Percentiles rank a stretch among this genome's conserved stretches.
phyloP scores from a whole-genome alignment of 805 yeast genomes.

The Ogataea degrootiae region DNA sequence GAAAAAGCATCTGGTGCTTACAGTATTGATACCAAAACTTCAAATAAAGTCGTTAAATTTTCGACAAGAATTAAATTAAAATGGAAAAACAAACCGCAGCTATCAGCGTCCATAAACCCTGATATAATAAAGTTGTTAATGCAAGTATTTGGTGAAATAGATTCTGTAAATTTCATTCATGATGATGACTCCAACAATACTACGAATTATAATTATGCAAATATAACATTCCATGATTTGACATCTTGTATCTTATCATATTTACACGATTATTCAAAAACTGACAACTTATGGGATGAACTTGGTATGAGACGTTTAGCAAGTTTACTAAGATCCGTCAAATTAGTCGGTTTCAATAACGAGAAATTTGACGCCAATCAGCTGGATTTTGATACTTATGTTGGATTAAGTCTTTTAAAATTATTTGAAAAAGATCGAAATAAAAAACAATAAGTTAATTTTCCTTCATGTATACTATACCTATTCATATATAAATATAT shows the following conservation, averaged over 20 bases:
- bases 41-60: background rate
- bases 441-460: background rate
- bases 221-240: constrained; percentile 28
- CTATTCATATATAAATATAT: background rate
- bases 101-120: constrained; percentile 28
- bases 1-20: background rate
- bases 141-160: constrained; percentile 42
- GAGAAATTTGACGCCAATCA: background rate
- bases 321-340: constrained; percentile 36
- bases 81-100: constrained; percentile 42
- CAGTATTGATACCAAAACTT: no score
- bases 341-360: constrained; percentile 10
- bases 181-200: constrained; percentile 8
- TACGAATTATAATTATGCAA: constrained; percentile 34
- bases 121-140: constrained; percentile 36
- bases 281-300: constrained; percentile 44
- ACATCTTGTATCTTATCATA: constrained; percentile 33
- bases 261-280: constrained; percentile 36
- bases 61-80: constrained; percentile 29
- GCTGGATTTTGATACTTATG: constrained; percentile 18
- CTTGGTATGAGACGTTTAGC: constrained; percentile 40
- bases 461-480: no score
- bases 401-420: constrained; percentile 14
- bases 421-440: constrained; percentile 3
- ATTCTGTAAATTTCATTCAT: constrained; percentile 7